Conservation (phyloP, 139 green algal species). For the Micractinium conductrix region DNA sequence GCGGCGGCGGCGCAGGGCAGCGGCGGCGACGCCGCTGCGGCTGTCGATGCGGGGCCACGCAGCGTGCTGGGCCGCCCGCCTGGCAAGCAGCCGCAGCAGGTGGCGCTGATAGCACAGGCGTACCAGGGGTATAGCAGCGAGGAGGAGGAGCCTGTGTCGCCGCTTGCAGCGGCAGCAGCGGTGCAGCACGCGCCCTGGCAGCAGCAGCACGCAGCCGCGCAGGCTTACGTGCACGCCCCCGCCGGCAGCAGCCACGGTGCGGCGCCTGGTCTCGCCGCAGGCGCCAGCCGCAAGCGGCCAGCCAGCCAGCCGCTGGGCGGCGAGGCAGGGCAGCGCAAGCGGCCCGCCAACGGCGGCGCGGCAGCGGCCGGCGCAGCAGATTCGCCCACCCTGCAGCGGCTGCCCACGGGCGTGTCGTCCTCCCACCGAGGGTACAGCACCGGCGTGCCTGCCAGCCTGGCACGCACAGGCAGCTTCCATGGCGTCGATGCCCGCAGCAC, state of each 20-base stretch:
- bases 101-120: not conserved
- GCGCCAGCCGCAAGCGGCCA: conserved; percentile 8
- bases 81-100: conserved; percentile 19
- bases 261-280: not conserved
- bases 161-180: not conserved
- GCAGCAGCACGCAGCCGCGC: not conserved
- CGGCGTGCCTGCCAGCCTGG: conserved; percentile 24
- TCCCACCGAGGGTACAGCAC: not conserved
- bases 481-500: not conserved
- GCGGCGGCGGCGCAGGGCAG: not conserved
- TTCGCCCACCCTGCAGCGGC: not conserved
- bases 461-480: not conserved
- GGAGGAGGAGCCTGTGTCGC: not conserved
- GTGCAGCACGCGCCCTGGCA: conserved; percentile 14
- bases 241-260: not conserved
- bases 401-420: not conserved
- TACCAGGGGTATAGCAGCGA: not conserved
- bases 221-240: not conserved
- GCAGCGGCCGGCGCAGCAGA: not conserved
- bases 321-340: conserved; percentile 16
- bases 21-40: not conserved
- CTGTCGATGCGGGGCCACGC: not conserved
- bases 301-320: not conserved
- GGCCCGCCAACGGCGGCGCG: not conserved
- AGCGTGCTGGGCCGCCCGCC: conserved; percentile 11